phyloP scores from a whole-genome alignment of 106 monocot genomes.

The Acorus gramineus region DNA sequence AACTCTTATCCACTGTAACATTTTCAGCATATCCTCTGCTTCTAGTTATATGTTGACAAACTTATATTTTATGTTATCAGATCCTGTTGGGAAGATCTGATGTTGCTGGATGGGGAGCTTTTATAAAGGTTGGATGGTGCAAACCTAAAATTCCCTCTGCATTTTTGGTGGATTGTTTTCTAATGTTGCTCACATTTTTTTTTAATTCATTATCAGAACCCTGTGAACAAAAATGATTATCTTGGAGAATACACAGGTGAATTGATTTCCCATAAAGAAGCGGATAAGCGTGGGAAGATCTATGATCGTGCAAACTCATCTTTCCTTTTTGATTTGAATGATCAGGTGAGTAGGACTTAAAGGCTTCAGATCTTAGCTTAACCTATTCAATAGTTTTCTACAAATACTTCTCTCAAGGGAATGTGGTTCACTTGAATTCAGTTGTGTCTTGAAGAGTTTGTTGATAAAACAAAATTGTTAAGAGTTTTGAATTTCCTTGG shows the following conservation, averaged over 20 bases:
- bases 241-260: conserved; percentile 99
- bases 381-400: too few species aligned
- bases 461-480: too few species aligned
- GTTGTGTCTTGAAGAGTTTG: too few species aligned
- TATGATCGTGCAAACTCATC: conserved; percentile 98
- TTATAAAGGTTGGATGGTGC: conserved; percentile 52
- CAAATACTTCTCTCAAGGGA: too few species aligned
- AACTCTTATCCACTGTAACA: too few species aligned
- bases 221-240: conserved; percentile 93
- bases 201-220: conserved; percentile 35
- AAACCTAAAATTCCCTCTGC: neutral
- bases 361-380: too few species aligned
- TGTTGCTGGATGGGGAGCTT: conserved; percentile 99
- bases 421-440: too few species aligned
- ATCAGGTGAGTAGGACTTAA: conserved; percentile 42
- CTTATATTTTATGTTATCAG: conserved; percentile 15
- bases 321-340: conserved; percentile 96
- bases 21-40: too few species aligned
- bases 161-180: neutral
- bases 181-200: neutral
- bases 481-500: too few species aligned
- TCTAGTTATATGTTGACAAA: too few species aligned
- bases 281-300: conserved; percentile 98
- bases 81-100: conserved; percentile 83
- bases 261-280: conserved; percentile 92